A percentile compares a stretch with the other conserved stretches of the same genome.
phyloP scores from a whole-genome alignment of 2,329 filamentous ascomycete species.

The Byssothecium circinans region DNA sequence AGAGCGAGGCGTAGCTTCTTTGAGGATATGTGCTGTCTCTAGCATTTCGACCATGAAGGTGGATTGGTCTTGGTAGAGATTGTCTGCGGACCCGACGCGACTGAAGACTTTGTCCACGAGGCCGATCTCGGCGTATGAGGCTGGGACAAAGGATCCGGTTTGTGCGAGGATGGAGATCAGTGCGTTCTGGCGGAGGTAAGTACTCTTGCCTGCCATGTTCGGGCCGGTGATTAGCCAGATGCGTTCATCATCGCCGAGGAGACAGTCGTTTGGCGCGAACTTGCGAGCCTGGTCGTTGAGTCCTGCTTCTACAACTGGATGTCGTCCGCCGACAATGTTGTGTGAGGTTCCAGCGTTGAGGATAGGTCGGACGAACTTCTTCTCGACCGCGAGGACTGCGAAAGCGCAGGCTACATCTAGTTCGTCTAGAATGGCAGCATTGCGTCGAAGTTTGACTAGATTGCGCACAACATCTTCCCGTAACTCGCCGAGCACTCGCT shows the following conservation, averaged over 20 bases:
- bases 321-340: constrained; percentile 80
- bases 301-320: constrained; percentile 88
- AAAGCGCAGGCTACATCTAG: constrained; percentile 89
- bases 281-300: constrained; percentile 75
- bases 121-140: constrained; percentile 80
- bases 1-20: constrained; percentile 76
- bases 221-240: constrained; percentile 73
- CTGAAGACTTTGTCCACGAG: constrained; percentile 96
- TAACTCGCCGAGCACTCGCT: constrained; percentile 73
- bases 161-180: constrained; percentile 93
- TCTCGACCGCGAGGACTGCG: constrained; percentile 74
- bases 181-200: constrained; percentile 92
- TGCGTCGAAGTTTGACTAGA: constrained; percentile 82
- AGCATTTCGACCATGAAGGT: constrained; percentile 99
- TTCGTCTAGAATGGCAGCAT: constrained; percentile 89
- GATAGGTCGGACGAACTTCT: constrained; percentile 71
- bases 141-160: constrained; percentile 89
- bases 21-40: constrained; percentile 88
- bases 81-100: constrained; percentile 84
- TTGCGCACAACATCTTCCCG: constrained; percentile 77
- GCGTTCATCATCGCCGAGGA: constrained; percentile 75
- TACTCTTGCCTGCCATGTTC: constrained; percentile 99
- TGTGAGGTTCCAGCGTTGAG: constrained; percentile 67
- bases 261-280: constrained; percentile 85
- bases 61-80: constrained; percentile 90